phyloP scores from a whole-genome alignment of 108 stramenopile genomes.

The Schizochytrium sp. region DNA sequence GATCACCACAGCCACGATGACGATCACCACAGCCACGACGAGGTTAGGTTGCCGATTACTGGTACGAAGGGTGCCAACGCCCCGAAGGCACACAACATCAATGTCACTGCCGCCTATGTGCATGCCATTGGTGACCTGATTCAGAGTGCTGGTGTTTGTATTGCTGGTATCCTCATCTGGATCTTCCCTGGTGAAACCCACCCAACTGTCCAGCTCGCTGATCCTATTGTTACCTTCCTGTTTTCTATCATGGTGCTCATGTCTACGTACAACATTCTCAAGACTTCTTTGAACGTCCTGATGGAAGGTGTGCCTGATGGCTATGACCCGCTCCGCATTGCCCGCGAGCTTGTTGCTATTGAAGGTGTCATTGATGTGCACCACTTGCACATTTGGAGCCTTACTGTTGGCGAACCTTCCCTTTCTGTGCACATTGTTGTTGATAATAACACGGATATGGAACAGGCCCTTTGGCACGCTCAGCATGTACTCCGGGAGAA shows the following conservation, averaged over 20 bases:
- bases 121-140: conserved; percentile 94
- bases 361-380: conserved; percentile 84
- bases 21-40: conserved; percentile 64
- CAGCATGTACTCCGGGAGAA: neutral
- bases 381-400: conserved; percentile 90
- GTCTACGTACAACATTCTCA: conserved; percentile 83
- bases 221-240: conserved; percentile 91
- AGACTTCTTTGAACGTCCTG: conserved; percentile 81
- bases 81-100: conserved; percentile 75
- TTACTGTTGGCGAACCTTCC: conserved; percentile 72
- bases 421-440: conserved; percentile 66
- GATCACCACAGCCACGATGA: conserved; percentile 58
- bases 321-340: conserved; percentile 79
- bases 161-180: conserved; percentile 92
- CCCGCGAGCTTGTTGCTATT: conserved; percentile 76
- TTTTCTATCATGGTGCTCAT: conserved; percentile 88
- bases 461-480: conserved; percentile 50
- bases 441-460: conserved; percentile 74
- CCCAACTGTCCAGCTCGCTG: conserved; percentile 73
- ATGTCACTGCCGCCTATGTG: conserved; percentile 90
- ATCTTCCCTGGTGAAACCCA: conserved; percentile 80
- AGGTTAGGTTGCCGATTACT: neutral
- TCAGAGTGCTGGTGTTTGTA: conserved; percentile 87
- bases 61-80: neutral
- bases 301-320: conserved; percentile 89